Evolutionary conservation across 352 stramenopile species (phyloP).

Genomic region (Hyaloperonospora arabidopsidis): DNA sequence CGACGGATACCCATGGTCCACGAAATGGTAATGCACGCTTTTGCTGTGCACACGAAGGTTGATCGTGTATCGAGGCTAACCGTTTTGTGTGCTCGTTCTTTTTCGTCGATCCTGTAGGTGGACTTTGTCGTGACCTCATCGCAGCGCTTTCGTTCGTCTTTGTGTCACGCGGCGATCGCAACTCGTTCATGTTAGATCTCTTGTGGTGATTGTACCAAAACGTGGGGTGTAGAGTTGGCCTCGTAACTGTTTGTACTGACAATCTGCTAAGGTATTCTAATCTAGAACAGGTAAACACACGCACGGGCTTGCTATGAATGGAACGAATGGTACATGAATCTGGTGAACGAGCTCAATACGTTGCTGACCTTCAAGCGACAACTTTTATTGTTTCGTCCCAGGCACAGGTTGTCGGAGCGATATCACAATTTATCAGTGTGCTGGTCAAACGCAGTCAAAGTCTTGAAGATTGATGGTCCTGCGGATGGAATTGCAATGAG

Average conservation of each 20-base stretch:
- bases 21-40: slow-evolving; percentile 37
- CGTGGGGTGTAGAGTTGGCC: too few relatives aligned
- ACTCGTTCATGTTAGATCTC: slow-evolving; percentile 17
- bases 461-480: too few relatives aligned
- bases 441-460: too few relatives aligned
- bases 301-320: slow-evolving; percentile 24
- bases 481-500: too few relatives aligned
- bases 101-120: slow-evolving; percentile 32
- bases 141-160: slow-evolving; percentile 46
- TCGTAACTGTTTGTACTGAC: slow-evolving; percentile 6
- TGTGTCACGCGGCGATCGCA: slow-evolving; percentile 43
- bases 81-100: slow-evolving; percentile 1
- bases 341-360: slow-evolving; percentile 1
- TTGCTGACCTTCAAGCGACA: too few relatives aligned
- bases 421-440: too few relatives aligned
- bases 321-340: too few relatives aligned
- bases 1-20: slow-evolving; percentile 39
- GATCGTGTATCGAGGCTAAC: neutral
- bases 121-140: slow-evolving; percentile 58
- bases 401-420: too few relatives aligned
- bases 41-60: neutral
- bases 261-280: slow-evolving; percentile 3
- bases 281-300: neutral
- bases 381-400: too few relatives aligned
- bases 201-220: neutral